Base-by-base conservation (phyloP, 345 rosid species). In the Lumnitzera racemosa region DNA sequence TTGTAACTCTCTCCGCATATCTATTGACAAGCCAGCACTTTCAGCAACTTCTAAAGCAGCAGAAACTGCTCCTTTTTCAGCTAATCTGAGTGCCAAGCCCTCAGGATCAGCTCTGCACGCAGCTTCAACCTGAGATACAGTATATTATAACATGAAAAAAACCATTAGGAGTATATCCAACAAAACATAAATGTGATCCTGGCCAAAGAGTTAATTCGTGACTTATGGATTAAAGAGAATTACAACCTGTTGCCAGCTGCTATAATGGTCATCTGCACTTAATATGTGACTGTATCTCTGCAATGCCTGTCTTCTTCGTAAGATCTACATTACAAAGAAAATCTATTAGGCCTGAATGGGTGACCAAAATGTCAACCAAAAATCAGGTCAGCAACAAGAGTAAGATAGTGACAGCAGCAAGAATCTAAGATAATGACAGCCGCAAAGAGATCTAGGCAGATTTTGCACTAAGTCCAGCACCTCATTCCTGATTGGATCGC, bases 21-120 rank as follows among this genome's bases (percentile, higher is more conserved):
- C 89, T 74, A 69, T 77, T 62, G 98, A 84, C 69, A 92, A 81
- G 55, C 84, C 90, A 43, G 97, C 90, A 80, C 96, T 87, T 71
- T 92, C 96, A 68, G 97, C 98, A 61, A 92, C 98, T 81, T 89
- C 96, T 55, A 92, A 66, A 56, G 98, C 98, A 73, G 96, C 97
- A 41, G 97, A 89, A 70, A 92, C 98, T 67, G 94, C 98, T 65
- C 98, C 98, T 78, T 83, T 89, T 75, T 80, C 98, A 55, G 98
- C 97, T 76, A 92, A 78, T 76, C 98, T 84, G 53, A 92, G 88
- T 56, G 98, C 96, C 73, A 92, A 74, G 61, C 98, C 98, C 75
- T 92, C 98, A 48, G 98, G 97, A 74, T 92, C 98, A 59, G 76
- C 86, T 72, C 82, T 87, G 67, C 94, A 87, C 59, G 82, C 91